Evolutionary conservation across 164 flowering plant genomes (phyloP).

Genomic region (Buxus sempervirens): DNA sequence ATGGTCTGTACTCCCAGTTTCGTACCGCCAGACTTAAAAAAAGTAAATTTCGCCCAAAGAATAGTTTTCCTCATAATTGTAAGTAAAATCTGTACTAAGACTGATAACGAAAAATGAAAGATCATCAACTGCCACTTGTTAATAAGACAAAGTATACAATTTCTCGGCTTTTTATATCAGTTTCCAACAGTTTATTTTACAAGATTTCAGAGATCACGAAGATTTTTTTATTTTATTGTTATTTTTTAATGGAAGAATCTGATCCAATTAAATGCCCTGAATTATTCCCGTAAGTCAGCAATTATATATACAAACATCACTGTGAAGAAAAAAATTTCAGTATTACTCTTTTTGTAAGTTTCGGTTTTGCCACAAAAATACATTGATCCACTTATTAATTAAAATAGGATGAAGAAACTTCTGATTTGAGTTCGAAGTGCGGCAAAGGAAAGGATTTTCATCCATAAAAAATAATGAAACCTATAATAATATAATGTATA

Average conservation of each 20-base stretch:
- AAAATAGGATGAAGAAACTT: no score
- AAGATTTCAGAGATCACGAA: no score
- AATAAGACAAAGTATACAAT: neutral
- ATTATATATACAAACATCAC: no score
- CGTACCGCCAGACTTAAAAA: no score
- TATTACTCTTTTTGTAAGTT: neutral
- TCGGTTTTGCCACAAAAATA: neutral
- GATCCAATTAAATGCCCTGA: neutral
- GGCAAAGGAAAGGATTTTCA: neutral
- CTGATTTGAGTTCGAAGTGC: neutral
- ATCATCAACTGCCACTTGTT: neutral
- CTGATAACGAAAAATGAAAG: neutral
- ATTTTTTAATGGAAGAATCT: neutral
- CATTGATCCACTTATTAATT: neutral
- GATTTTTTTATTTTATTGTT: no score
- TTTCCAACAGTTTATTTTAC: neutral
- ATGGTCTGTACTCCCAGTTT: no score
- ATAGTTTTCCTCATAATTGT: neutral
- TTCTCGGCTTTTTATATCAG: neutral
- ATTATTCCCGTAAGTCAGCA: neutral
- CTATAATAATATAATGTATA: neutral
- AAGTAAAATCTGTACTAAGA: neutral
- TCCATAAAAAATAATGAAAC: neutral
- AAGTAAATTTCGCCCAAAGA: no score
- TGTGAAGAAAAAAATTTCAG: neutral